Base-by-base conservation (phyloP, 805 yeast genomes). In the Ogataea angusta region DNA sequence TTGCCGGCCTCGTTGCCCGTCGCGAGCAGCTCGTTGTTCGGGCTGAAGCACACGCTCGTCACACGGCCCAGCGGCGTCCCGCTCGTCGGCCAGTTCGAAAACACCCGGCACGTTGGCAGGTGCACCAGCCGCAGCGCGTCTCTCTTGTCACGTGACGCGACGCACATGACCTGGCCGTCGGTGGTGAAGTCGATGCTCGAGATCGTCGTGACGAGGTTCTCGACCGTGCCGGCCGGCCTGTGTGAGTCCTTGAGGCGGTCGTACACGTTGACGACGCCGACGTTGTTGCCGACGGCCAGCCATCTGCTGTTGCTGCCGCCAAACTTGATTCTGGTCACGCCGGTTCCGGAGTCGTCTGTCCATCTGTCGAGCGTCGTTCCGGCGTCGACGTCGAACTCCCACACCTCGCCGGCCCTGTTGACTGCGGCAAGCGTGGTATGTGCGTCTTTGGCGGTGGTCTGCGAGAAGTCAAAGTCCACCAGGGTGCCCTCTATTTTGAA, bases 21-120 rank as follows among this genome's bases (percentile, higher is more conserved):
- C 13, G 90, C 87, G 35, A 93, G 62, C 81, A 90, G 78, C 63
- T 87, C 93, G 44, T 81, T 78, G 47, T 78, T 77, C 19, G 93
- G 88, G 30, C 95, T 80, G 63, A 91, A 91, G 12, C 79, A 76
- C 2, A 80, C 82, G 13, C 81, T 64, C 0, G 96, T 86, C 24
- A 93, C 96, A 51, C 83, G 80, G n/a, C 99, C 99, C 51, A 93
- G 73, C 9, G 99, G 98, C 1, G 99, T 91, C 5, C 89, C 89
- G 38, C 91, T 81, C 2, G 98, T 93, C 13, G 99, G 99, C 99
- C 99, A 93, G 68, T 93, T 93, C 35, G 81, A 72, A 66, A 81
- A 93, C 6, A 87, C 95, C 14, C 86, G 76, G 49, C 91, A 87
- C 18, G 85, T 75, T 16, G 97, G 96, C 42, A 91, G 64, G 59